Evolutionary conservation across 2,329 filamentous ascomycete genomes (phyloP).

Genomic region (Penicillium sp.): DNA sequence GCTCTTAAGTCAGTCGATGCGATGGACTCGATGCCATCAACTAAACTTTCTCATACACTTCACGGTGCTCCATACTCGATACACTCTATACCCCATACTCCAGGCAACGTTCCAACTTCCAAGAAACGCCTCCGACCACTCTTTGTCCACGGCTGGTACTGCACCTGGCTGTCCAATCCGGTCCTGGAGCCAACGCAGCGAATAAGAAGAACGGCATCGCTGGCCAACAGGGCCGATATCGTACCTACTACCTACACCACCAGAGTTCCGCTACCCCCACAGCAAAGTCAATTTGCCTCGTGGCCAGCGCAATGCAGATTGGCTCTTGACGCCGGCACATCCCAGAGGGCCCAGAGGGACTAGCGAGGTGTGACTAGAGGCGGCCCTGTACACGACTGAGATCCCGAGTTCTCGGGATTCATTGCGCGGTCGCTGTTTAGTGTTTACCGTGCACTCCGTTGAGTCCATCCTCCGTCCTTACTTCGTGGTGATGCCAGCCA

Average conservation of each 20-base stretch:
- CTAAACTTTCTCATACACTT: background rate
- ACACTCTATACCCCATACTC: background rate
- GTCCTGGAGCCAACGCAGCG: background rate
- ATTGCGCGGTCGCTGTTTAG: background rate
- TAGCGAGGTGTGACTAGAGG: background rate
- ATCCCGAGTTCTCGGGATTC: background rate
- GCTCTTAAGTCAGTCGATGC: background rate
- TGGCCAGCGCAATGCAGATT: constrained; percentile 1
- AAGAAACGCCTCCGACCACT: background rate
- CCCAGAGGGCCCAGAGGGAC: background rate
- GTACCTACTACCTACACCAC: background rate
- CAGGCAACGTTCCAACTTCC: too few relatives aligned
- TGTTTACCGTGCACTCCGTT: too few relatives aligned
- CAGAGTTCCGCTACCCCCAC: background rate
- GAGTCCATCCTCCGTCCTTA: too few relatives aligned
- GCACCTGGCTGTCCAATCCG: background rate
- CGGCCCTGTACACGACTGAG: background rate
- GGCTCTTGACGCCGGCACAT: background rate
- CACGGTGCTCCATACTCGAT: background rate
- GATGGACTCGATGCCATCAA: background rate
- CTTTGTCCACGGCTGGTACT: background rate
- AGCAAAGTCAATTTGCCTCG: background rate
- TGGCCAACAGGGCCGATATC: background rate
- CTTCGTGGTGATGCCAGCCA: background rate
- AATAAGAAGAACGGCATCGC: background rate